A percentile compares a stretch with the other conserved stretches of the same genome.
Evolutionary conservation across 805 yeast species (phyloP).

Genomic region (Kodamaea jinghongensis): DNA sequence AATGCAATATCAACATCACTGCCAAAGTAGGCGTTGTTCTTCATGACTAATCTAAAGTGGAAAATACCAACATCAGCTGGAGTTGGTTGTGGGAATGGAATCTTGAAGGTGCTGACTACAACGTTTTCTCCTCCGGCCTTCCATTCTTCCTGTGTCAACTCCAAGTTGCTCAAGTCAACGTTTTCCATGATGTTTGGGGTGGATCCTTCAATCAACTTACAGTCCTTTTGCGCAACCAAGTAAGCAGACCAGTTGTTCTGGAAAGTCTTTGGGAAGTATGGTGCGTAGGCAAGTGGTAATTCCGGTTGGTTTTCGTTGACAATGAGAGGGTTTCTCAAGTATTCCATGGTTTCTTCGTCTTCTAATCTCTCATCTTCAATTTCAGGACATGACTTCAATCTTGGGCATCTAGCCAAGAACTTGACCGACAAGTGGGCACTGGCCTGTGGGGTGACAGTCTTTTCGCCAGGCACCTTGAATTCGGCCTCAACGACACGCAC

Average conservation of each 20-base stretch:
- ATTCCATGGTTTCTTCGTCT: constrained; percentile 64
- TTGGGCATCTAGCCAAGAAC: constrained; percentile 71
- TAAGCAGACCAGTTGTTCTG: constrained; percentile 63
- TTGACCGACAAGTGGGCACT: constrained; percentile 73
- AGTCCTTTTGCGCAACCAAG: constrained; percentile 71
- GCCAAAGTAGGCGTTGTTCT: constrained; percentile 78
- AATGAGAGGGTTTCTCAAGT: constrained; percentile 67
- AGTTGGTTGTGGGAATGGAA: constrained; percentile 70
- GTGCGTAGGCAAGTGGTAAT: constrained; percentile 66
- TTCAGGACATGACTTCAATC: constrained; percentile 55
- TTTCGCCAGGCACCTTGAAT: constrained; percentile 87
- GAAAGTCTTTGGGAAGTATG: constrained; percentile 65
- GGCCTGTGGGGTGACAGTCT: constrained; percentile 59
- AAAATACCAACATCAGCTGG: constrained; percentile 68
- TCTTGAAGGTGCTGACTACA: constrained; percentile 68
- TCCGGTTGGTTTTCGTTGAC: constrained; percentile 66
- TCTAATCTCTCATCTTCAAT: constrained; percentile 39
- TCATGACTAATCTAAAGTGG: constrained; percentile 68
- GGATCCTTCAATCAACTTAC: constrained; percentile 63
- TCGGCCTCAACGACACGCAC: constrained; percentile 66
- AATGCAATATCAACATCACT: constrained; percentile 72
- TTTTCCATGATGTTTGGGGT: constrained; percentile 53
- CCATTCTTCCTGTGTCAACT: constrained; percentile 52
- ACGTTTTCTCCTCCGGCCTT: constrained; percentile 40
- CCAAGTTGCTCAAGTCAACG: constrained; percentile 54